Evolutionary conservation across 2,329 filamentous ascomycete species (phyloP).

Genomic region (Madurella fahalii): DNA sequence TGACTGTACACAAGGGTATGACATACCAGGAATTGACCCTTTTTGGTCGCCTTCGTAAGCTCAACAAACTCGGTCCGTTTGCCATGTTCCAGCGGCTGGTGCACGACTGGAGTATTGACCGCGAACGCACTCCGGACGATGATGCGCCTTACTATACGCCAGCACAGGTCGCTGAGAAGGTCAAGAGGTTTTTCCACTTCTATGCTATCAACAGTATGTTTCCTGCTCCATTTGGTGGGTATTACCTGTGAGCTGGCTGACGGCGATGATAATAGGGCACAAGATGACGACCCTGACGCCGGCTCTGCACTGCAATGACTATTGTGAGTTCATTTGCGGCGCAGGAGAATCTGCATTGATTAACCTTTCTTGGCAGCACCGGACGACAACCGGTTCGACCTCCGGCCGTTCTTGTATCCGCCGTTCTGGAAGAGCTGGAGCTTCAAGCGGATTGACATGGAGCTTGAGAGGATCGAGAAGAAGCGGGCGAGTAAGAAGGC

Average conservation of each 20-base stretch:
- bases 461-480: constrained; percentile 38
- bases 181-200: constrained; percentile 46
- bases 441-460: constrained; percentile 29
- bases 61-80: constrained; percentile 45
- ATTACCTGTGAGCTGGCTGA: not conserved
- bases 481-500: constrained; percentile 29
- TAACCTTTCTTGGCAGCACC: constrained; percentile 30
- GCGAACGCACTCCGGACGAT: constrained; percentile 27
- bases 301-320: constrained; percentile 43
- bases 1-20: constrained; percentile 45
- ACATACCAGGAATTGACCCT: constrained; percentile 44
- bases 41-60: constrained; percentile 40
- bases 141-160: constrained; percentile 33
- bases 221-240: not conserved
- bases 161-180: constrained; percentile 43
- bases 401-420: constrained; percentile 38
- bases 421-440: constrained; percentile 32
- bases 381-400: constrained; percentile 42
- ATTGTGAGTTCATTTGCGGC: constrained; percentile 12
- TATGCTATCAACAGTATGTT: constrained; percentile 54
- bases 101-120: constrained; percentile 41
- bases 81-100: constrained; percentile 44
- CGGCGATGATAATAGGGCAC: constrained; percentile 52
- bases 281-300: constrained; percentile 62
- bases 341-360: too few species aligned